Evolutionary conservation across 768 basidiomycete species (phyloP).

Genomic region (Trametes coccinea): DNA sequence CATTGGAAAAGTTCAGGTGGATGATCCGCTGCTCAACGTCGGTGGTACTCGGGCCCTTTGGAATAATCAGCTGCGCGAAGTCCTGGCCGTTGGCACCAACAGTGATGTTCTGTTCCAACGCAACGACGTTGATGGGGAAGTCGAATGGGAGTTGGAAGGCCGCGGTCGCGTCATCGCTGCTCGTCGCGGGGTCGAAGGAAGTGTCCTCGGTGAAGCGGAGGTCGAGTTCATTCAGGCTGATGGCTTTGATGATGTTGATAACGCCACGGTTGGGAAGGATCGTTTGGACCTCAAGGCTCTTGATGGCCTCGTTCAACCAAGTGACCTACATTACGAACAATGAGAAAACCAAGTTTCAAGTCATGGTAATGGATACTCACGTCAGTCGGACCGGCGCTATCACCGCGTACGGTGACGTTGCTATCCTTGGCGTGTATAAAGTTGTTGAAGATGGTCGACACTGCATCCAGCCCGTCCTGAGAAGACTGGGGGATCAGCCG

Average conservation of each 20-base stretch:
- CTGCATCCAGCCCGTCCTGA: slow-evolving; percentile 50
- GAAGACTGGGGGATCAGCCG: slow-evolving; percentile 64
- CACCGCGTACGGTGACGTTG: slow-evolving; percentile 57
- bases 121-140: slow-evolving; percentile 67
- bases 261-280: slow-evolving; percentile 63
- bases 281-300: slow-evolving; percentile 57
- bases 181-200: slow-evolving; percentile 57
- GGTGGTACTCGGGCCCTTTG: slow-evolving; percentile 55
- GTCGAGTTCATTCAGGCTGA: slow-evolving; percentile 57
- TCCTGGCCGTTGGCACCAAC: slow-evolving; percentile 50
- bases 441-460: slow-evolving; percentile 69
- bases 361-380: slow-evolving; percentile 33
- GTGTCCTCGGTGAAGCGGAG: slow-evolving; percentile 59
- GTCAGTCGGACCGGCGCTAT: slow-evolving; percentile 55
- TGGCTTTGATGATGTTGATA: slow-evolving; percentile 63
- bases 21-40: slow-evolving; percentile 65
- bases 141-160: slow-evolving; percentile 68
- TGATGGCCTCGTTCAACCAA: slow-evolving; percentile 74
- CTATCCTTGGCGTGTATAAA: slow-evolving; percentile 70
- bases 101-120: slow-evolving; percentile 59
- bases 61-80: slow-evolving; percentile 63
- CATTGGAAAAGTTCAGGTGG: slow-evolving; percentile 55
- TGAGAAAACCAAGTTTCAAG: not conserved
- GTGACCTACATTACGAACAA: slow-evolving; percentile 45
- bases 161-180: slow-evolving; percentile 60